Conservation (phyloP, 306 rosid genomes). For the Bauhinia variegata region DNA sequence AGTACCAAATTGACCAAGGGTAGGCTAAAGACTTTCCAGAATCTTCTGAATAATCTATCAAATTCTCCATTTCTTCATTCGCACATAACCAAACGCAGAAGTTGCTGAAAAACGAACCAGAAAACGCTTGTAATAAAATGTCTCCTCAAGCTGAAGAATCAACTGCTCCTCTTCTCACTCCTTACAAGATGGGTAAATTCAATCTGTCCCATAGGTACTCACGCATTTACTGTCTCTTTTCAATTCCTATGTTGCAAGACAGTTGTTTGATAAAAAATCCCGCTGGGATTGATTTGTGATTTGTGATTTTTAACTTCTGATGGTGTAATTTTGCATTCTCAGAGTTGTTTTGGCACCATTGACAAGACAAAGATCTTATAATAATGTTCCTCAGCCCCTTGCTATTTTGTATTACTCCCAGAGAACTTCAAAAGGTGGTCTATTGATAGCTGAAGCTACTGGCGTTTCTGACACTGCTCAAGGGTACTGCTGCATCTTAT, state of each 20-base stretch:
- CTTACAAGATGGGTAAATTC: conserved; percentile 53
- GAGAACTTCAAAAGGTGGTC: conserved; percentile 53
- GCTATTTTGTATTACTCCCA: conserved; percentile 66
- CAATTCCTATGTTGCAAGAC: no score
- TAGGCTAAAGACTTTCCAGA: no score
- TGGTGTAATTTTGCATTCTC: conserved; percentile 4
- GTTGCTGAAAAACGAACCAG: no score
- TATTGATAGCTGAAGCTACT: conserved; percentile 55
- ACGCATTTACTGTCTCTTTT: no score
- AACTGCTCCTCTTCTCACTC: conserved; percentile 46
- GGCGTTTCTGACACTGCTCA: conserved; percentile 55
- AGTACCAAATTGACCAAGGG: no score
- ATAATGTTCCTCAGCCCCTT: conserved; percentile 53
- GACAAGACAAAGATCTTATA: conserved; percentile 47
- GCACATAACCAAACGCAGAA: no score
- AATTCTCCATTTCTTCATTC: no score
- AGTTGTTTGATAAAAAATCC: no score
- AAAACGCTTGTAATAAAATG: neutral
- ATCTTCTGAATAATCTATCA: no score
- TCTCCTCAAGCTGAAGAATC: conserved; percentile 3
- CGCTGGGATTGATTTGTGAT: no score
- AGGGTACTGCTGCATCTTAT: no score
- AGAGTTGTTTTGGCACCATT: conserved; percentile 59
- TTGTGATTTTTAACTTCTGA: neutral
- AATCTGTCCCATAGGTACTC: conserved; percentile 56